Conservation (phyloP, 768 basidiomycete genomes). For the Suillus clintonianus region DNA sequence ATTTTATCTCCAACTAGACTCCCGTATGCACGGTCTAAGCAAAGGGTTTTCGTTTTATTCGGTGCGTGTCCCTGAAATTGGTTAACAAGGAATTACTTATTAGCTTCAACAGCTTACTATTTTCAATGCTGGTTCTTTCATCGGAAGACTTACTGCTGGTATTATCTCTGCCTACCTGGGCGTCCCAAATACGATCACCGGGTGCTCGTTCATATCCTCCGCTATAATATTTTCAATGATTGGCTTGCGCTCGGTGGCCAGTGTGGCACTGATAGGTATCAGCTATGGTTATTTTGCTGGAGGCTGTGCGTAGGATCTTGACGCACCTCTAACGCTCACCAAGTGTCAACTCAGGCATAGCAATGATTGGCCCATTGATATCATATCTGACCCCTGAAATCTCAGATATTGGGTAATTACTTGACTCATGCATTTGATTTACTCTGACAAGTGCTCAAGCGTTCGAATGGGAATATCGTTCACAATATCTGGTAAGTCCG, state of each 20-base stretch:
- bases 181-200: conserved; percentile 43
- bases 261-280: conserved; percentile 39
- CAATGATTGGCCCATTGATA: conserved; percentile 45
- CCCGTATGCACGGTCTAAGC: conserved; percentile 49
- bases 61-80: conserved; percentile 31
- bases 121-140: conserved; percentile 34
- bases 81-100: not conserved
- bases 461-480: conserved; percentile 51
- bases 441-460: conserved; percentile 12
- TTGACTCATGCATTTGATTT: not conserved
- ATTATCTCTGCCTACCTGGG: conserved; percentile 42
- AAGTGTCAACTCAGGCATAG: conserved; percentile 31
- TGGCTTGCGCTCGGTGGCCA: conserved; percentile 36
- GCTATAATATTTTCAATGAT: conserved; percentile 47
- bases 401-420: conserved; percentile 49
- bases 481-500: conserved; percentile 39
- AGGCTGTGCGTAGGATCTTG: conserved; percentile 25
- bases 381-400: conserved; percentile 44
- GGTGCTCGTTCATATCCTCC: conserved; percentile 33
- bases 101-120: conserved; percentile 34
- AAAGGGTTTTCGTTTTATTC: conserved; percentile 55
- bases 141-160: conserved; percentile 39
- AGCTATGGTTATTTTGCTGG: conserved; percentile 54
- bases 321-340: not conserved
- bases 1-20: conserved; percentile 60